Evolutionary conservation across 2,329 filamentous ascomycete genomes (phyloP).

Genomic region (Colletotrichum sp.): DNA sequence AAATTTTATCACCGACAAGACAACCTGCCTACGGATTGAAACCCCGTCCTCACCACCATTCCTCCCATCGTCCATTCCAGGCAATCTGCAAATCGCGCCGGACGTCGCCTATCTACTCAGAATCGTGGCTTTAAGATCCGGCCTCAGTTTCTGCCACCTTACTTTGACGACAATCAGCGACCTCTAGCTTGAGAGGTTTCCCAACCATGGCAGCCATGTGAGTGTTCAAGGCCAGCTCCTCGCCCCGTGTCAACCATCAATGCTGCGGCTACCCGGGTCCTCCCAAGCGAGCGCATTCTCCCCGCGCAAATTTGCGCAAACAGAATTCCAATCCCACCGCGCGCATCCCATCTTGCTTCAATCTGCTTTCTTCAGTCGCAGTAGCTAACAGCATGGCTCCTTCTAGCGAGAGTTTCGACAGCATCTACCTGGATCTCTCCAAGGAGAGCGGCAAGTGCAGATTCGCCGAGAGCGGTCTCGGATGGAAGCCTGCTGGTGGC

Average conservation of each 20-base stretch:
- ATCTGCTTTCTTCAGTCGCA: background rate
- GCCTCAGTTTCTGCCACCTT: background rate
- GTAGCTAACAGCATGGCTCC: constrained; percentile 5
- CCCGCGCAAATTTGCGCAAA: constrained; percentile 29
- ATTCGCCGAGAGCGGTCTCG: constrained; percentile 91
- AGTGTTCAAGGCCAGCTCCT: background rate
- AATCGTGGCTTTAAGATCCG: background rate
- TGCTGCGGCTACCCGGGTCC: background rate
- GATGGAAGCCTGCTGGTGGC: constrained; percentile 89
- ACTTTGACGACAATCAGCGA: background rate
- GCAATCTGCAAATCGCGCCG: background rate
- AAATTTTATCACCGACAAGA: constrained; percentile 16
- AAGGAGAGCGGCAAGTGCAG: constrained; percentile 92
- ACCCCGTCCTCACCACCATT: background rate
- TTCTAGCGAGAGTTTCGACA: constrained; percentile 87
- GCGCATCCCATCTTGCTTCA: background rate
- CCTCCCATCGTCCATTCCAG: background rate
- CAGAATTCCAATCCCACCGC: constrained; percentile 21
- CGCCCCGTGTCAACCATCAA: background rate
- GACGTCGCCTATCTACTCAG: background rate
- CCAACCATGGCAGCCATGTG: constrained; percentile 22
- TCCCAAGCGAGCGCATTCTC: background rate
- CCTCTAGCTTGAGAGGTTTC: background rate
- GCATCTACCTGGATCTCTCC: constrained; percentile 94
- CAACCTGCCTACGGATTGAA: background rate